These are phyloP conservation scores for Adansonia digitata DNA, from an alignment of 345 rosid species.

Conservation along the genomic window DNA sequence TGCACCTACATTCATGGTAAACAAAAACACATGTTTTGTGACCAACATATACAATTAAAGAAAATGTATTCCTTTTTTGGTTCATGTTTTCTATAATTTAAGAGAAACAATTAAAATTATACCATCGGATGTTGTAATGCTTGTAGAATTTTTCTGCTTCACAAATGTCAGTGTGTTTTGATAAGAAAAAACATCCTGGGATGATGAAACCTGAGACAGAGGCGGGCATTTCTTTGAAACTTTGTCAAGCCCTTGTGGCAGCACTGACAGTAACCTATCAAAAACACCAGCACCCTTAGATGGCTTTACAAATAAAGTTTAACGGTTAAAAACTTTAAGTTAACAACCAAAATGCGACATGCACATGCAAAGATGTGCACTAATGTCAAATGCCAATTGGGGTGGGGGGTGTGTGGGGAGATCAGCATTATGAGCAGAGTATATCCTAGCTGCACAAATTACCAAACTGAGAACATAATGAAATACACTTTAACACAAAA, in stretches of 20 bases:
- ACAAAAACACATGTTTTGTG: neutral
- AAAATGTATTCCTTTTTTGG: neutral
- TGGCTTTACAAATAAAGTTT: neutral
- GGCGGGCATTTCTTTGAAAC: conserved; percentile 35
- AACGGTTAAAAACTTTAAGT: too few species aligned
- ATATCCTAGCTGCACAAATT: neutral
- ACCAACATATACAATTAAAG: neutral
- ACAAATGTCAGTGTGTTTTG: conserved; percentile 27
- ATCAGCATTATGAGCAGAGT: neutral
- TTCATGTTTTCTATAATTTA: neutral
- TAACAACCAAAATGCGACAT: too few species aligned
- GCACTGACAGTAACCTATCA: conserved; percentile 25
- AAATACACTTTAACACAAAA: neutral
- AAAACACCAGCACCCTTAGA: neutral
- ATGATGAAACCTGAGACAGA: conserved; percentile 33
- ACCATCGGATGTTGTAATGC: conserved; percentile 39
- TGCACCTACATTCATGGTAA: conserved; percentile 13
- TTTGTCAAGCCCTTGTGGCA: conserved; percentile 45
- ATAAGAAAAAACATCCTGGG: conserved; percentile 45
- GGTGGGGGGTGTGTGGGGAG: too few species aligned
- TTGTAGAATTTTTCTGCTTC: conserved; percentile 32
- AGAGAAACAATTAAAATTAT: neutral
- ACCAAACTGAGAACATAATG: neutral
- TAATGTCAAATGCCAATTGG: too few species aligned
- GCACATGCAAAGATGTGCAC: too few species aligned